Evolutionary conservation across 108 stramenopile species (phyloP), one percentile per base, ranked within the genome.

Genomic region (Pseudonitzschia delicatissima): DNA sequence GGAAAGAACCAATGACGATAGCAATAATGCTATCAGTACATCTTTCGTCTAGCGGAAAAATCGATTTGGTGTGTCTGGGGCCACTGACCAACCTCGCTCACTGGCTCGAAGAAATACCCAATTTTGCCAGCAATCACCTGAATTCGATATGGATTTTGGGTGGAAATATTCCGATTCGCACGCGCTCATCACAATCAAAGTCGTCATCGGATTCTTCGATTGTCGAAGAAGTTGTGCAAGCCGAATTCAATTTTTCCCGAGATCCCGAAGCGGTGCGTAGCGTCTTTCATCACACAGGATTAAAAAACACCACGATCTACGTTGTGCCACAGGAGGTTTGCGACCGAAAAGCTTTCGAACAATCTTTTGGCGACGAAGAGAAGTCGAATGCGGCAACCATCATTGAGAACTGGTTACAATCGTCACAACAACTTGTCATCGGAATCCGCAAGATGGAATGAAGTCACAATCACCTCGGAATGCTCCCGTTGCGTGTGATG

Each of bases 11-110:
- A 17, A 45, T n/a, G 45, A 45, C 45, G 15, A 17, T n/a, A 45
- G 45, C 13, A 15, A 45, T 17, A n/a, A 17, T 45, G 18, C 45
- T 13, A 45, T n/a, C 45, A n/a, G 5, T 13, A 5, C 45, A 4
- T 4, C 45, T 3, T 45, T 11, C 37, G 37, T 8, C 37, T 11
- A 39, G 8, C 8, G 37, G 37, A 11, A 39, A 23, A 53, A 53
- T 53, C 51, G 51, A 53, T 28, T 23, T 53, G 25, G 29, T 53
- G 26, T 53, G 51, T 23, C 29, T 53, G 11, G 51, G 51, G 13
- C 51, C 51, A 28, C 29, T 53, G 29, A 53, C 51, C 26, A 53
- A 53, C 26, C 51, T 53, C 26, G 51, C 51, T 27, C 26, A 23
- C 5, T 53, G 51, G 51, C 51, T 53, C 29, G 51, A 53, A 1